Percentiles rank a stretch among this genome's conserved stretches.
Evolutionary conservation across 768 basidiomycete species (phyloP).

Genomic region (Naganishia onofrii): DNA sequence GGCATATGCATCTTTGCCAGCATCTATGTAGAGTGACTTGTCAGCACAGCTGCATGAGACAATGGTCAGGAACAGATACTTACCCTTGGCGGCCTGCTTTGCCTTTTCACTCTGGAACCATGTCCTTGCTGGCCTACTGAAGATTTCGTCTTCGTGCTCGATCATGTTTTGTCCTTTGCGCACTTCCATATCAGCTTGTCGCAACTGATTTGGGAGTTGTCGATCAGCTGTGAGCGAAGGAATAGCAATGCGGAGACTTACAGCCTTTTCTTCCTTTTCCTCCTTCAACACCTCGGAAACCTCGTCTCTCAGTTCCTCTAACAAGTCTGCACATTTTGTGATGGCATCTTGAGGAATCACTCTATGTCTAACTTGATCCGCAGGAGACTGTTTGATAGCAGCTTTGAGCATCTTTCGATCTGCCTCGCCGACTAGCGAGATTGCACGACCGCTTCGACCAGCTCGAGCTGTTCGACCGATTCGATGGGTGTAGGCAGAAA

Average conservation of each 20-base stretch:
- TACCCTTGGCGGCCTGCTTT: conserved; percentile 76
- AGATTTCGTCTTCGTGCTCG: conserved; percentile 88
- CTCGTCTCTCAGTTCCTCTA: conserved; percentile 71
- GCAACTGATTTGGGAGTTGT: conserved; percentile 58
- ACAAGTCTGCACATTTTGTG: conserved; percentile 65
- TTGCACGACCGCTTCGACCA: conserved; percentile 84
- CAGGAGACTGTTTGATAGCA: conserved; percentile 79
- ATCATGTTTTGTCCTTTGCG: conserved; percentile 93
- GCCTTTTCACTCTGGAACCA: conserved; percentile 94
- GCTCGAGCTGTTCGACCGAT: conserved; percentile 97
- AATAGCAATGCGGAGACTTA: conserved; percentile 52
- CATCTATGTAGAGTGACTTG: conserved; percentile 55
- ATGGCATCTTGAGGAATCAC: conserved; percentile 75
- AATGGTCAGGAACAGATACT: conserved; percentile 19
- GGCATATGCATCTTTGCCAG: conserved; percentile 75
- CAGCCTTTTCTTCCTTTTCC: conserved; percentile 89
- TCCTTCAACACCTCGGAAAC: conserved; percentile 76
- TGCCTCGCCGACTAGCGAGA: conserved; percentile 90
- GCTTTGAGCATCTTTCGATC: conserved; percentile 96
- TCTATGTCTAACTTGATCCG: conserved; percentile 80
- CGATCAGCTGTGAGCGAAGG: conserved; percentile 13
- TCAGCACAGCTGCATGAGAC: conserved; percentile 23
- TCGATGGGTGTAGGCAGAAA: conserved; percentile 92
- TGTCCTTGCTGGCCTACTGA: conserved; percentile 87
- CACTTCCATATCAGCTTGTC: conserved; percentile 91